Evolutionary conservation across 495 filamentous ascomycete genomes (phyloP), one percentile per base, ranked within the genome.

Genomic region (Neurospora pannonica): DNA sequence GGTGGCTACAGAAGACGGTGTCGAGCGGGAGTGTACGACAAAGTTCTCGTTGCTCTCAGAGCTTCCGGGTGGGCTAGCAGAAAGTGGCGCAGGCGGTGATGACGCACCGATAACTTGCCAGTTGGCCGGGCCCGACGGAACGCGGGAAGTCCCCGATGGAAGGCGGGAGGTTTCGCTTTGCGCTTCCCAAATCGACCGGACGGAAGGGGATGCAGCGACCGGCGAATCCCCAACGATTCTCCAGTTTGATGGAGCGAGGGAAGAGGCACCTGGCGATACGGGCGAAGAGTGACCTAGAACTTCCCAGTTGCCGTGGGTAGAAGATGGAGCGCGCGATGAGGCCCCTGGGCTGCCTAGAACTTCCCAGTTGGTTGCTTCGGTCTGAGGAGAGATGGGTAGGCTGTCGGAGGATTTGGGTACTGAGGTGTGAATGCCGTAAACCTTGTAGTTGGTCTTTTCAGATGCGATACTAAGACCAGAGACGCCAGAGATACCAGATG

Each of bases 381-480:
- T 79, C 19, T 83, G 80, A 42, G 81, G 75, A 17, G 79, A 75
- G 19, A 77, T 76, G 31, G 77, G 75, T 67, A 83, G 79, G 76
- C 83, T 86, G 43, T 85, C 82, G 74, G 39, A 75, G 7, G 82
- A 80, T 39, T 83, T 77, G 36, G 80, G 80, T 8, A 76, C 73
- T 5, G 79, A 78, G 31, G 77, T 77, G 69, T 79, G 79, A 71
- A 74, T 74, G 5, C 84, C 83, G 75, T 87, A 85, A 36, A 88
- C 81, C 76, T 86, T 87, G 84, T 88, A 88, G 78, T 89, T 89
- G 19, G 86, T 81, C 10, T 78, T 85, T 70, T 87, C 87, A 46
- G 86, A 87, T 24, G 83, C 79, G 10, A 77, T 76, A 19, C 81
- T 84, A 67, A 80, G 74, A 13, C 80, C 79, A 15, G 86, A 86